These are phyloP conservation scores for Fagopyrum tataricum DNA, from an alignment of 148 eudicot genomes.

Conservation along the genomic window DNA sequence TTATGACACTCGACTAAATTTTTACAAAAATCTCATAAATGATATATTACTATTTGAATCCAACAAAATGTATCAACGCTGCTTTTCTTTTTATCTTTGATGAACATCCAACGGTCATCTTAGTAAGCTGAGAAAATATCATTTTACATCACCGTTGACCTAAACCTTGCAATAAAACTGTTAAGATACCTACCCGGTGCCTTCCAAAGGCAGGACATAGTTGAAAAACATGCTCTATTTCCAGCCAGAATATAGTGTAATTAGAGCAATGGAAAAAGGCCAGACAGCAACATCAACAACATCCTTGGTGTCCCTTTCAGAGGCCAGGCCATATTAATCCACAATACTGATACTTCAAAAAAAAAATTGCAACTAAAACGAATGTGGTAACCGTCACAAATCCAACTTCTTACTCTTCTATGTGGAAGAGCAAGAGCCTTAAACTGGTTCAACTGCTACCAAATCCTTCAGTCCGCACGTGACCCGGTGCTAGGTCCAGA, in stretches of 20 bases:
- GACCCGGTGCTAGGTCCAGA: constrained; percentile 25
- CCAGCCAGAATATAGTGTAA: not conserved
- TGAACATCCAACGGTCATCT: not conserved
- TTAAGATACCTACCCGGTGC: not conserved
- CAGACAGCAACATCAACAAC: not conserved
- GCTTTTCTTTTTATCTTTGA: too few relatives aligned
- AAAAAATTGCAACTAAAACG: not conserved
- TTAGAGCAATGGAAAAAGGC: not conserved
- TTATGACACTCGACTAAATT: too few relatives aligned
- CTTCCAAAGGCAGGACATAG: not conserved
- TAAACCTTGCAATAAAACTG: not conserved
- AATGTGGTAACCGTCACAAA: not conserved
- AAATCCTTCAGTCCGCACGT: constrained; percentile 31
- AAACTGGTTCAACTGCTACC: not conserved
- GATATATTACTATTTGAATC: too few relatives aligned
- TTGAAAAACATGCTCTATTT: not conserved
- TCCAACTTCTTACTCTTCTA: constrained; percentile 3
- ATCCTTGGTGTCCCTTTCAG: not conserved
- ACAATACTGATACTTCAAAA: not conserved
- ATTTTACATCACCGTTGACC: not conserved
- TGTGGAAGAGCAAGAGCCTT: not conserved
- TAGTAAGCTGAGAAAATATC: not conserved
- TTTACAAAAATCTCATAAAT: too few relatives aligned
- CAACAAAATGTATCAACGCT: too few relatives aligned
- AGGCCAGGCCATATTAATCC: not conserved